phyloP scores from a whole-genome alignment of 495 filamentous ascomycete species.

The Aspergillus heteromorphus region DNA sequence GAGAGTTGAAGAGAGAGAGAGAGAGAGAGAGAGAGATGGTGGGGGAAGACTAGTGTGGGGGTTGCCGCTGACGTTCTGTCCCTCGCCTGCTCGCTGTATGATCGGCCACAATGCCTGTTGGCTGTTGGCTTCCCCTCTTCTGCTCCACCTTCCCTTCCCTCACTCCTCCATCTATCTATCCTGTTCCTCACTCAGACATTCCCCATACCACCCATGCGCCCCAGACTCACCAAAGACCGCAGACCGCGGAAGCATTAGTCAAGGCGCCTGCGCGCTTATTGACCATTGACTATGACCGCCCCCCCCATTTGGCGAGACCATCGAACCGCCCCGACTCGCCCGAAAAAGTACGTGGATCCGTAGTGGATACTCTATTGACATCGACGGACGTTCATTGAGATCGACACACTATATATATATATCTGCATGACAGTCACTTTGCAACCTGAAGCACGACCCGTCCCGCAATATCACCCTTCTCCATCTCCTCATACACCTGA shows the following conservation, averaged over 20 bases:
- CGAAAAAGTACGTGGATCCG: background rate
- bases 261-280: slow-evolving; percentile 21
- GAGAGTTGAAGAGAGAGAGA: background rate
- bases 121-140: background rate
- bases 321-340: background rate
- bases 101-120: too few relatives aligned
- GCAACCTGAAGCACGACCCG: slow-evolving; percentile 33
- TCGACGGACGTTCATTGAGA: too few relatives aligned
- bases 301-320: background rate
- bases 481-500: slow-evolving; percentile 42
- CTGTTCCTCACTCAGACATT: background rate
- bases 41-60: background rate
- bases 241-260: slow-evolving; percentile 27
- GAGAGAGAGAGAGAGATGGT: background rate
- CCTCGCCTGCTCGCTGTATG: too few relatives aligned
- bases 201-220: slow-evolving; percentile 12
- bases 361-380: background rate
- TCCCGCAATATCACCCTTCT: slow-evolving; percentile 39
- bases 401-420: too few relatives aligned
- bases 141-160: too few relatives aligned
- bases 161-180: background rate
- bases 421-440: slow-evolving; percentile 13
- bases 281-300: background rate
- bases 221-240: slow-evolving; percentile 20
- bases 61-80: too few relatives aligned